phyloP scores from a whole-genome alignment of 306 rosid genomes.

The Canavalia ensiformis region DNA sequence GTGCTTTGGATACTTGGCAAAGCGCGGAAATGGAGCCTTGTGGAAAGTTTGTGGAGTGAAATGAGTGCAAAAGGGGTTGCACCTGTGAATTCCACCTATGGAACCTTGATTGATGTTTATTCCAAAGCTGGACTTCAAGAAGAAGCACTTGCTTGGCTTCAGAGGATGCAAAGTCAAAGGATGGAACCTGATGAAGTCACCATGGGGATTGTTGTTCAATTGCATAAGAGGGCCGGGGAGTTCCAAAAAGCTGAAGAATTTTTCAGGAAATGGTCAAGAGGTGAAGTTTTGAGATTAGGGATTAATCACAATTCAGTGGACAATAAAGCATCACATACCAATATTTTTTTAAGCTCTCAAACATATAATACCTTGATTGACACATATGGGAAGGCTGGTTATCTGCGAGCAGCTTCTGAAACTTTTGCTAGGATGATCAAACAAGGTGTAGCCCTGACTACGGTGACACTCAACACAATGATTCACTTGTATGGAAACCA shows the following conservation, averaged over 20 bases:
- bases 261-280: constrained; percentile 69
- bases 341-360: constrained; percentile 60
- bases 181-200: constrained; percentile 90
- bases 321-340: constrained; percentile 37
- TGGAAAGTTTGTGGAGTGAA: constrained; percentile 75
- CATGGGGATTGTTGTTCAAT: constrained; percentile 76
- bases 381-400: constrained; percentile 79
- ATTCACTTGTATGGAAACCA: constrained; percentile 83
- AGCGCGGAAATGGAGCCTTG: constrained; percentile 64
- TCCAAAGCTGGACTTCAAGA: constrained; percentile 74
- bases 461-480: constrained; percentile 84
- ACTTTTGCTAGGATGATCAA: constrained; percentile 74
- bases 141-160: constrained; percentile 81
- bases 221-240: constrained; percentile 77
- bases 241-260: constrained; percentile 70
- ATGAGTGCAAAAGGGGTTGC: constrained; percentile 68
- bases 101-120: constrained; percentile 84
- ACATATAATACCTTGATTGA: constrained; percentile 79
- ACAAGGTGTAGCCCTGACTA: constrained; percentile 70
- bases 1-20: constrained; percentile 71
- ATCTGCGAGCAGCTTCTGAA: constrained; percentile 65
- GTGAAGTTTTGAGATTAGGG: constrained; percentile 45
- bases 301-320: not conserved
- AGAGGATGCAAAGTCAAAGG: constrained; percentile 67
- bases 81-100: constrained; percentile 82